Conservation (phyloP, 441 rosid genomes). For the Adansonia gregorii region DNA sequence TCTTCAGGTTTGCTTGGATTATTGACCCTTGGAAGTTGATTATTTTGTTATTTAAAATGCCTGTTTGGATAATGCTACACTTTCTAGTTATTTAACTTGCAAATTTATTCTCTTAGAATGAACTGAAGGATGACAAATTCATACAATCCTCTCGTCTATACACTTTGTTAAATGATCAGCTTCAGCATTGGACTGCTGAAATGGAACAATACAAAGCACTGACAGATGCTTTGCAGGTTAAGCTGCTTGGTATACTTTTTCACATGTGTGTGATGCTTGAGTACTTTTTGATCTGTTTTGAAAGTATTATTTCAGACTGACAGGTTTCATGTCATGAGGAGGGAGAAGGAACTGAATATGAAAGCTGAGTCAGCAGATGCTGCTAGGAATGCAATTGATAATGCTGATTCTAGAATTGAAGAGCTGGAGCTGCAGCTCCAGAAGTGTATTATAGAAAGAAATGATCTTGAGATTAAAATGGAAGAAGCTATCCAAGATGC, state of each 20-base stretch:
- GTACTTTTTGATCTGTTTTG: slow-evolving; percentile 32
- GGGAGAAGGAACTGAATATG: slow-evolving; percentile 76
- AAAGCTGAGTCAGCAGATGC: slow-evolving; percentile 78
- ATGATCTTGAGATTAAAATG: slow-evolving; percentile 83
- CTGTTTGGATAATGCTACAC: slow-evolving; percentile 20
- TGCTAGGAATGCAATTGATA: slow-evolving; percentile 53
- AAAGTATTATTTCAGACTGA: slow-evolving; percentile 68
- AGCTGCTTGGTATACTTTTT: slow-evolving; percentile 26
- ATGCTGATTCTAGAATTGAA: slow-evolving; percentile 64
- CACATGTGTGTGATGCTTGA: slow-evolving; percentile 28
- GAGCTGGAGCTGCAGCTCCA: slow-evolving; percentile 79
- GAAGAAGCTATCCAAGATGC: slow-evolving; percentile 91
- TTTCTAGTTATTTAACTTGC: slow-evolving; percentile 30
- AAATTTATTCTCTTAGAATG: slow-evolving; percentile 55
- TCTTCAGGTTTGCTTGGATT: slow-evolving; percentile 60
- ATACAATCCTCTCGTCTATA: slow-evolving; percentile 71
- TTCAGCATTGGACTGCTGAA: slow-evolving; percentile 81
- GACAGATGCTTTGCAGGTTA: slow-evolving; percentile 19
- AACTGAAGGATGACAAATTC: slow-evolving; percentile 80
- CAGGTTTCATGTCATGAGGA: slow-evolving; percentile 69
- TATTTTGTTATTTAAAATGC: slow-evolving; percentile 24
- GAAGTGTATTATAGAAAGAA: slow-evolving; percentile 77
- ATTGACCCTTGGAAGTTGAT: slow-evolving; percentile 25
- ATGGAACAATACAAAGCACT: slow-evolving; percentile 24
- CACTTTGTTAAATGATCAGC: slow-evolving; percentile 74